These are phyloP conservation scores for Cladosporium sp. DNA, from an alignment of 2,329 filamentous ascomycete species.

Conservation along the genomic window DNA sequence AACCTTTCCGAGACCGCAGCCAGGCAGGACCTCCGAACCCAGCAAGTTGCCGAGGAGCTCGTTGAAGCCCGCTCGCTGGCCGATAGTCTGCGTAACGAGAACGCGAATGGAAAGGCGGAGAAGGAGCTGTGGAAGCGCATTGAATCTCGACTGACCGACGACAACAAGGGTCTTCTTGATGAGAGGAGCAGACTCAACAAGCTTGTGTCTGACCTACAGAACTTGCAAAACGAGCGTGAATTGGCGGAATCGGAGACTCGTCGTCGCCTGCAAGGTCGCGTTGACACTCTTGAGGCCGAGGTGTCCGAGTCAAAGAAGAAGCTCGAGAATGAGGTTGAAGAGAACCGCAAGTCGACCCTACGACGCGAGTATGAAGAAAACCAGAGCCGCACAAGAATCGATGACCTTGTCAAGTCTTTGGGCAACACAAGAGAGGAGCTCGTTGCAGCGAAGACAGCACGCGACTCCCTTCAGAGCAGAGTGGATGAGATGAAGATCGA, in stretches of 20 bases:
- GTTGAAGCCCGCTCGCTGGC: constrained; percentile 76
- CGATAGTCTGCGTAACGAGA: constrained; percentile 86
- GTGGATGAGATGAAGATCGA: constrained; percentile 88
- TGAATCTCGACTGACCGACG: constrained; percentile 78
- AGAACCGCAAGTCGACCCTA: constrained; percentile 73
- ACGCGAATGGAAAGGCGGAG: constrained; percentile 87
- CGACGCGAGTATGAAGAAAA: constrained; percentile 87
- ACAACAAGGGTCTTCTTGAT: constrained; percentile 78
- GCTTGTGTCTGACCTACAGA: constrained; percentile 78
- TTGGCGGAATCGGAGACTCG: constrained; percentile 75
- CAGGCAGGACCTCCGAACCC: constrained; percentile 82
- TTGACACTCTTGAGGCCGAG: constrained; percentile 76
- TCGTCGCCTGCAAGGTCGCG: constrained; percentile 70
- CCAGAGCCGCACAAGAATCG: constrained; percentile 84
- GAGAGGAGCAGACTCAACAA: constrained; percentile 81
- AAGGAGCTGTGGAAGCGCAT: constrained; percentile 94
- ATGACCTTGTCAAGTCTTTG: constrained; percentile 78
- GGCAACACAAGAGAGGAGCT: constrained; percentile 81
- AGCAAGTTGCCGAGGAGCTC: constrained; percentile 89
- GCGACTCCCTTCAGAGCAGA: constrained; percentile 81
- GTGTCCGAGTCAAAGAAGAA: constrained; percentile 74
- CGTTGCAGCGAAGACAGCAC: constrained; percentile 76
- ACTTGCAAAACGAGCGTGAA: constrained; percentile 86
- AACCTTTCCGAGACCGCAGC: constrained; percentile 74
- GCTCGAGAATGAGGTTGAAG: constrained; percentile 75